Conservation (phyloP, 768 basidiomycete genomes). For the Boletus rex-veris region DNA sequence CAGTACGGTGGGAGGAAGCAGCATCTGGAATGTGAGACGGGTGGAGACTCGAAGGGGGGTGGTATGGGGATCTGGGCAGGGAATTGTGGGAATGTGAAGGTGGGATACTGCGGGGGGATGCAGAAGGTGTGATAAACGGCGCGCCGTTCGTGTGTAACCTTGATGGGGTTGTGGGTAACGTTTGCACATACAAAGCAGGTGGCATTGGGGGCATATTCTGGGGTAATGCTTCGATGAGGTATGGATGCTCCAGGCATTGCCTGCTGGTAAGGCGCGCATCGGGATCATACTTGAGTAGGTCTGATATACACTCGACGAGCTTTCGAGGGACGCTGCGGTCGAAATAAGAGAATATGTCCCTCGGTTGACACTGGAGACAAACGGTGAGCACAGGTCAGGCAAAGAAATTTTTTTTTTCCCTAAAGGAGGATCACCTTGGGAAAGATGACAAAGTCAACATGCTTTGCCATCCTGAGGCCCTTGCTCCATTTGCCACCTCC, state of each 20-base stretch:
- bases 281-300: constrained; percentile 91
- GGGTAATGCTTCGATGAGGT: constrained; percentile 76
- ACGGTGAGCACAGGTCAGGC: constrained; percentile 1
- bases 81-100: constrained; percentile 52
- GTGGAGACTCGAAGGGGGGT: constrained; percentile 37
- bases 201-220: constrained; percentile 65
- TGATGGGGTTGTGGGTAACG: constrained; percentile 35
- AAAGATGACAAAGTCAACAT: constrained; percentile 76
- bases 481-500: constrained; percentile 89
- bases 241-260: constrained; percentile 85
- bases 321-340: constrained; percentile 72
- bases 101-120: constrained; percentile 42
- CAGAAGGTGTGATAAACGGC: constrained; percentile 38
- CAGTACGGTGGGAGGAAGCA: constrained; percentile 50
- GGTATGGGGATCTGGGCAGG: constrained; percentile 36
- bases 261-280: constrained; percentile 78
- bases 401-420: neutral
- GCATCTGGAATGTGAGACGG: constrained; percentile 43
- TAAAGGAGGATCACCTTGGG: constrained; percentile 60
- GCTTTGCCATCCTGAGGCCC: constrained; percentile 84
- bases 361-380: constrained; percentile 54
- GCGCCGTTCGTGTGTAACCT: constrained; percentile 35
- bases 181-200: constrained; percentile 44
- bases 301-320: constrained; percentile 87
- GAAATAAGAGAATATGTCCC: constrained; percentile 69